A percentile compares a stretch with the other conserved stretches of the same genome.
Evolutionary conservation across 2,329 filamentous ascomycete genomes (phyloP).

Genomic region (Tolypocladium capitatum): DNA sequence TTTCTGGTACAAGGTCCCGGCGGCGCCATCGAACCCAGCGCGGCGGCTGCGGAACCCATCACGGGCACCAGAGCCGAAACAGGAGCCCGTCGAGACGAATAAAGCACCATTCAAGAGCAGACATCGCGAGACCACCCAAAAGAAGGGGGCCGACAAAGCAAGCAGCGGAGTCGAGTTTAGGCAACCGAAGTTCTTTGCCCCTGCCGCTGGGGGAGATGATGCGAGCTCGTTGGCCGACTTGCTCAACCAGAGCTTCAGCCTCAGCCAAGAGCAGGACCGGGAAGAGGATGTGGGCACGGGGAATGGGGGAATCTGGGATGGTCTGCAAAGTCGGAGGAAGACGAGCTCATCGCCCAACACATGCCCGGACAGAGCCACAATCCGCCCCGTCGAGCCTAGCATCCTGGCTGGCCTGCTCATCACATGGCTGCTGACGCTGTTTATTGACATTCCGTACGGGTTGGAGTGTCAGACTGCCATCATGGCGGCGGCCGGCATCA

Average conservation of each 20-base stretch:
- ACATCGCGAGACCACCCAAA: slow-evolving; percentile 4
- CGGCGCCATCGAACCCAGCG: slow-evolving; percentile 54
- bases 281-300: slow-evolving; percentile 2
- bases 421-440: slow-evolving; percentile 13
- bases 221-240: slow-evolving; percentile 30
- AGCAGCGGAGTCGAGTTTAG: slow-evolving; percentile 32
- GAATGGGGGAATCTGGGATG: neutral
- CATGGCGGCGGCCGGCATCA: slow-evolving; percentile 14
- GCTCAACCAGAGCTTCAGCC: slow-evolving; percentile 28
- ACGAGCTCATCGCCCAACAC: neutral
- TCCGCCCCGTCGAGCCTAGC: slow-evolving; percentile 5
- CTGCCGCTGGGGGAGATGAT: slow-evolving; percentile 29
- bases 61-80: slow-evolving; percentile 38
- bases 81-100: slow-evolving; percentile 27
- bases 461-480: slow-evolving; percentile 15
- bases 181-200: slow-evolving; percentile 48
- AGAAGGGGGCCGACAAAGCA: slow-evolving; percentile 4
- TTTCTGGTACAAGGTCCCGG: slow-evolving; percentile 59
- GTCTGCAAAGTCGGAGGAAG: neutral
- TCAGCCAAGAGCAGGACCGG: slow-evolving; percentile 19
- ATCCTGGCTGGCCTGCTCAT: slow-evolving; percentile 10
- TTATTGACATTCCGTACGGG: slow-evolving; percentile 9
- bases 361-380: neutral
- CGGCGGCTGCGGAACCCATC: slow-evolving; percentile 49
- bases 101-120: slow-evolving; percentile 36